A percentile compares a stretch with the other conserved stretches of the same genome.
phyloP scores from a whole-genome alignment of 129 eudicot species.

The Pulicaria dysenterica region DNA sequence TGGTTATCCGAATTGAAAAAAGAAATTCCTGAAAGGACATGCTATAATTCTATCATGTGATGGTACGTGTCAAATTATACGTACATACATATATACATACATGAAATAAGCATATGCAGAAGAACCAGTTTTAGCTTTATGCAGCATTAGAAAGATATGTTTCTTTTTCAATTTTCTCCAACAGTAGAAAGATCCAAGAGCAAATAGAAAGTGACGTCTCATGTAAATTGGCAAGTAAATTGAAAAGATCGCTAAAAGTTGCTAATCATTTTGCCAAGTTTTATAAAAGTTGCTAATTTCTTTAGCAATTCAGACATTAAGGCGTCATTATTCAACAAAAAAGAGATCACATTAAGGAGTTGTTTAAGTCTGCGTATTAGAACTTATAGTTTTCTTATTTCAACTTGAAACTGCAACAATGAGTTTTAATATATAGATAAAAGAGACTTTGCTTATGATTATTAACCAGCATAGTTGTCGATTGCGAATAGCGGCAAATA shows the following conservation, averaged over 20 bases:
- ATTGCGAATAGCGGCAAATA: too few species aligned
- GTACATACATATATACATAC: neutral
- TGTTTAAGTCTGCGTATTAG: neutral
- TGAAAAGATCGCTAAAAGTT: conserved; percentile 3
- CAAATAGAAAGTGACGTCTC: neutral
- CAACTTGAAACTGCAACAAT: too few species aligned
- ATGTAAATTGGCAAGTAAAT: conserved; percentile 7
- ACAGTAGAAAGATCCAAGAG: neutral
- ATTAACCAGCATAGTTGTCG: too few species aligned
- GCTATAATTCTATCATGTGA: conserved; percentile 15
- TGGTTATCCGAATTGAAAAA: conserved; percentile 11
- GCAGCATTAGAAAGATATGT: neutral
- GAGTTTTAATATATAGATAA: too few species aligned
- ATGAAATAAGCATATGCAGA: conserved; percentile 4
- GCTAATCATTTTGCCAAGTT: neutral
- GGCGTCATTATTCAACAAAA: neutral
- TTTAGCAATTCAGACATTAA: neutral
- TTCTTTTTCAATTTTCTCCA: neutral
- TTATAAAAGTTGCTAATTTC: neutral
- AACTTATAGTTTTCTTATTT: neutral
- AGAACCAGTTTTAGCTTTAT: neutral
- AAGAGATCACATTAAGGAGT: conserved; percentile 14
- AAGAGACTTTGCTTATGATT: neutral
- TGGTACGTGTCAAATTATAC: conserved; percentile 2
- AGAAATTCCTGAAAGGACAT: neutral